Conservation (phyloP, 2,329 filamentous ascomycete genomes). For the Scedosporium boydii region DNA sequence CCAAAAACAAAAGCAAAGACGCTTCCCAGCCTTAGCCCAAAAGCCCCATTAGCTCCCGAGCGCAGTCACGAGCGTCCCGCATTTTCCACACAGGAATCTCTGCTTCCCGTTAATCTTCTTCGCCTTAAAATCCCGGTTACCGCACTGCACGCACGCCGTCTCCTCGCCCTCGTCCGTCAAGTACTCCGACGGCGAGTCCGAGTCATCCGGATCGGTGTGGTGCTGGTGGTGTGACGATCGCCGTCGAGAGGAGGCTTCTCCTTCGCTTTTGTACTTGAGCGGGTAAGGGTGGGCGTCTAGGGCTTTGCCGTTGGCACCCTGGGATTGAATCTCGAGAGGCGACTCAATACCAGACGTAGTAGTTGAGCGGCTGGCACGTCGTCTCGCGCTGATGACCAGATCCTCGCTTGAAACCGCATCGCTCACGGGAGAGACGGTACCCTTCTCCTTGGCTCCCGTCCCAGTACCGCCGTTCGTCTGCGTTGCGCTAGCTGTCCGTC, state of each 20-base stretch:
- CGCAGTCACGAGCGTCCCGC: conserved; percentile 22
- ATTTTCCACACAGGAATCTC: conserved; percentile 52
- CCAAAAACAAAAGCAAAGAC: not conserved
- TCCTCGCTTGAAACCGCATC: not conserved
- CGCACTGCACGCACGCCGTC: conserved; percentile 48
- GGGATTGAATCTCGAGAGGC: not conserved
- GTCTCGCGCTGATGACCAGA: not conserved
- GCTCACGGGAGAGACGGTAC: not conserved
- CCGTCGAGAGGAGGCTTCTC: not conserved
- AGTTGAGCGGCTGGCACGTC: not conserved
- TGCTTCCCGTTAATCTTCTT: conserved; percentile 44
- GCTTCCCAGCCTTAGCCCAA: not conserved
- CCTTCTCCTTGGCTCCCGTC: not conserved
- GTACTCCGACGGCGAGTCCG: conserved; percentile 8
- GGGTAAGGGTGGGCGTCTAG: not conserved
- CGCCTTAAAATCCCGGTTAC: conserved; percentile 52
- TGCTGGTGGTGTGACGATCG: not conserved
- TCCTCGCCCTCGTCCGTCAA: conserved; percentile 24
- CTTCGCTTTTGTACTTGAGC: not conserved
- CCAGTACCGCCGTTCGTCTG: conserved; percentile 24
- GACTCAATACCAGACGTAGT: not conserved
- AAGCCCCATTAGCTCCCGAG: not conserved
- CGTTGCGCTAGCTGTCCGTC: conserved; percentile 13
- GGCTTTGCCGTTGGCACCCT: not conserved
- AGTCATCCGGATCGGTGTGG: not conserved